Evolutionary conservation across 164 flowering plant species (phyloP), one percentile per base, ranked within the genome.

Genomic region (Macadamia tetraphylla): DNA sequence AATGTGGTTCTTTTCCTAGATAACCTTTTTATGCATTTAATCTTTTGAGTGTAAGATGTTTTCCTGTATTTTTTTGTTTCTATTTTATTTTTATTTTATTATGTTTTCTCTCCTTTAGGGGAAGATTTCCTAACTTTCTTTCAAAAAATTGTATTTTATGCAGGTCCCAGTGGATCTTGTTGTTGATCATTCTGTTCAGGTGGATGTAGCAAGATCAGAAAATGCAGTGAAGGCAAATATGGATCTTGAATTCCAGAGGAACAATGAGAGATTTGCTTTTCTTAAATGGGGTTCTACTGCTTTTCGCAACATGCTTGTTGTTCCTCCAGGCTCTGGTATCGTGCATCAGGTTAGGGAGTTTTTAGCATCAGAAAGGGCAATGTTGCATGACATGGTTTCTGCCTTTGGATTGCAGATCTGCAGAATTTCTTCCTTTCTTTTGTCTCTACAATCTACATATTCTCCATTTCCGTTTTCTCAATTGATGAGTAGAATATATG

Each of bases 101-200:
- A 10, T 59, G 6, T 18, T 59, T 59, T 9, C 9, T 29, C 8
- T 32, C 4, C 29, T 29, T 59, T 8, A 8, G 8, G 7, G 9
- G 12, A 29, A 6, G 12, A 6, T 29, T 9, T 30, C 40, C 29
- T 29, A 5, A 2, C 31, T 35, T 13, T 56, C n/a, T 53, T 60
- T 30, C 18, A 14, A 32, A 40, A 40, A 14, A 15, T 35, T 59
- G 11, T 62, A 0, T n/a, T 62, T 15, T 9, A 8, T 79, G 55
- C 87, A 91, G 97, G 91, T 91, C 60, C 97, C 97, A 30, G 97
- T 89, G 7, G 97, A 91, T 80, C 97, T 91, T 75, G 94, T 91
- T 57, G 83, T 91, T 74, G 97, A 91, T 77, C 97, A 91, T 74
- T 91, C 97, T 18, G 92, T 89, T 55, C 90, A 86, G 81, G 92